Conservation (phyloP, 192 early-diverging fungal genomes). For the Coemansia guatemalensis region DNA sequence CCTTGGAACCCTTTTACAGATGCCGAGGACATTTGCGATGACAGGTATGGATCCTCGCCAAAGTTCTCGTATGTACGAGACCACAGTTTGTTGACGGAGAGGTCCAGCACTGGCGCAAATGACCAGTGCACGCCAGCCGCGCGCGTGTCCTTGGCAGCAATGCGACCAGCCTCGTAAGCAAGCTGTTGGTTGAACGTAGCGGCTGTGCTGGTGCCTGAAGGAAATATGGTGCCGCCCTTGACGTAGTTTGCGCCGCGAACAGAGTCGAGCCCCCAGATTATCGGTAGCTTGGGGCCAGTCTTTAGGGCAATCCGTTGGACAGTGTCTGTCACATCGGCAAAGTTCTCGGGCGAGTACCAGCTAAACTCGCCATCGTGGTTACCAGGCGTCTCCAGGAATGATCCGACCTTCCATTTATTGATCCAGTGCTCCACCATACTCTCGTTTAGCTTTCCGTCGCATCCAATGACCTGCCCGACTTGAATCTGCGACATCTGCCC, state of each 20-base stretch:
- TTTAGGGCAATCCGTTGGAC: constrained; percentile 58
- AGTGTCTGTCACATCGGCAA: constrained; percentile 55
- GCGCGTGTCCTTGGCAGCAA: constrained; percentile 64
- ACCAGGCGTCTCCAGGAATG: constrained; percentile 60
- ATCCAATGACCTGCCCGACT: constrained; percentile 57
- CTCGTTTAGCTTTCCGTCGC: constrained; percentile 56
- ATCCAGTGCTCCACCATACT: constrained; percentile 58
- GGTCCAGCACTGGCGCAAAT: constrained; percentile 61
- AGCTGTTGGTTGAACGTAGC: constrained; percentile 61
- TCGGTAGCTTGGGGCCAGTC: constrained; percentile 53
- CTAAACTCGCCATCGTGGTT: constrained; percentile 57
- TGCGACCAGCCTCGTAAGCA: constrained; percentile 59
- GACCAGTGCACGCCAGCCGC: constrained; percentile 65
- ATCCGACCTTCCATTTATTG: constrained; percentile 60
- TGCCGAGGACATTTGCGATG: constrained; percentile 54
- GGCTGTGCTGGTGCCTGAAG: constrained; percentile 58
- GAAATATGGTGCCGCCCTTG: constrained; percentile 60
- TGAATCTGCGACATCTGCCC: constrained; percentile 67
- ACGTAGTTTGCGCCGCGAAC: constrained; percentile 69
- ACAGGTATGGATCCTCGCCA: constrained; percentile 63
- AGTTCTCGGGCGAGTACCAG: constrained; percentile 53
- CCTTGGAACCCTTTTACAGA: constrained; percentile 63
- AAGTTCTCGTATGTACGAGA: constrained; percentile 60
- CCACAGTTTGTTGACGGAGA: constrained; percentile 61
- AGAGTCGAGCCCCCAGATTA: constrained; percentile 66